These are phyloP conservation scores for Epichloe gansuensis DNA, from an alignment of 2,329 filamentous ascomycete species.

Conservation along the genomic window DNA sequence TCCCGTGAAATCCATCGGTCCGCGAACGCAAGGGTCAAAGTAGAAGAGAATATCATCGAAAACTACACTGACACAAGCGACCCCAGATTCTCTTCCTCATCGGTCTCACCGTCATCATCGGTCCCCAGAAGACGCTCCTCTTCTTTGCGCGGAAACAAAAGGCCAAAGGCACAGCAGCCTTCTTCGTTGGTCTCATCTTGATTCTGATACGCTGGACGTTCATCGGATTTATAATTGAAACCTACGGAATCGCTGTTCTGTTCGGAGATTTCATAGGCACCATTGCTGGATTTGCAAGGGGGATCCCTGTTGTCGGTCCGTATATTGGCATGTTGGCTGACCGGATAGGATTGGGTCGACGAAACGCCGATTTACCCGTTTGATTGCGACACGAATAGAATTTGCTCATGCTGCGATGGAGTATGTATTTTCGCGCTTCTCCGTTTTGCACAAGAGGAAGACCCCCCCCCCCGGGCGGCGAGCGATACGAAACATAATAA, in stretches of 20 bases:
- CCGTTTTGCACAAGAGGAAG: not conserved
- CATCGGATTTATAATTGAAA: constrained; percentile 77
- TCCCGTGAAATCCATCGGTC: not conserved
- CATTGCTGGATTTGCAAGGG: constrained; percentile 75
- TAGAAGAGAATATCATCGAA: not conserved
- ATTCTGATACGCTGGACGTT: constrained; percentile 88
- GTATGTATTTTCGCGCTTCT: not conserved
- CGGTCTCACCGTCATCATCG: constrained; percentile 91
- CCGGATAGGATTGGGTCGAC: constrained; percentile 52
- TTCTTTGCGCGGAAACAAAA: constrained; percentile 96
- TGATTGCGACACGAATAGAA: constrained; percentile 24
- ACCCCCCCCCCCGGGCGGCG: too few species aligned
- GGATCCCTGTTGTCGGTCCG: constrained; percentile 72
- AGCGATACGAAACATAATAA: not conserved
- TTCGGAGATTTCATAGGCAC: constrained; percentile 96
- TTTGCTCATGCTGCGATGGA: not conserved
- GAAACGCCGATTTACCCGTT: constrained; percentile 68
- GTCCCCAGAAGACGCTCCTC: constrained; percentile 73
- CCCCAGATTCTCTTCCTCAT: constrained; percentile 91
- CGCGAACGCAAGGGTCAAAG: not conserved
- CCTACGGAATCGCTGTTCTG: constrained; percentile 84
- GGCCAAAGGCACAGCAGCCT: constrained; percentile 79
- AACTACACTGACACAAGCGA: constrained; percentile 7
- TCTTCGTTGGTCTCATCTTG: constrained; percentile 67
- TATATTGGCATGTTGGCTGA: constrained; percentile 69